Base-by-base conservation (phyloP, 225 moss, liverwort and hornwort genomes). In the Polytrichum commune region DNA sequence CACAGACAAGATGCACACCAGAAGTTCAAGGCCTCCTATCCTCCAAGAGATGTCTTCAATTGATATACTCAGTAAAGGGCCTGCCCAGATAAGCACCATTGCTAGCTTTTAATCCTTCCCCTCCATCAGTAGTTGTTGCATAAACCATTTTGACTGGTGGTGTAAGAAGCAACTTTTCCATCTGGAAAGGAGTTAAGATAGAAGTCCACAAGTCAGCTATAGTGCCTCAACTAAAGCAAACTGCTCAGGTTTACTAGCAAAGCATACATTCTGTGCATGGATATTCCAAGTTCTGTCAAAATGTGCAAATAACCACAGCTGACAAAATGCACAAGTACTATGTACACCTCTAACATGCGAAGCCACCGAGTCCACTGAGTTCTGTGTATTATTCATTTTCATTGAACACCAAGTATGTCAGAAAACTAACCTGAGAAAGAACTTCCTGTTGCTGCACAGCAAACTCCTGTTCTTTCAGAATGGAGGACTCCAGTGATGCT, bases 401-500 rank as follows among this genome's bases (percentile, higher is more conserved):
- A 46, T 46, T 46, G 46, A 16, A 46, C 46, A 13, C 4, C 46
- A 13, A 66, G 22, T 20, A 58, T 56, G 54, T 64, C 61, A 63
- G 27, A 23, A 23, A 71, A 81, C 87, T 71, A 71, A 89, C 85
- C 83, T 70, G 76, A 61, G 72, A 64, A 24, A 89, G 73, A 38
- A 67, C 86, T 79, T 92, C 75, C 65, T 79, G 85, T 72, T 91
- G 96, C 68, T 90, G 83, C 66, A 72, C 70, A 62, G 89, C 73
- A 69, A 88, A 96, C 65, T 89, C 81, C 69, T 81, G 86, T 73
- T 83, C 92, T 60, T 82, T 69, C 54, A 73, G 80, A 72, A 96
- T 89, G 58, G 92, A 84, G 56, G 86, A 81, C 75, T 96, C 96
- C 60, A 96, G 73, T 46, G 90, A 92, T 33, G 86, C 84, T 70